These are phyloP conservation scores for Monosporascus sp. DNA, from an alignment of 2,329 filamentous ascomycete species.

Conservation along the genomic window DNA sequence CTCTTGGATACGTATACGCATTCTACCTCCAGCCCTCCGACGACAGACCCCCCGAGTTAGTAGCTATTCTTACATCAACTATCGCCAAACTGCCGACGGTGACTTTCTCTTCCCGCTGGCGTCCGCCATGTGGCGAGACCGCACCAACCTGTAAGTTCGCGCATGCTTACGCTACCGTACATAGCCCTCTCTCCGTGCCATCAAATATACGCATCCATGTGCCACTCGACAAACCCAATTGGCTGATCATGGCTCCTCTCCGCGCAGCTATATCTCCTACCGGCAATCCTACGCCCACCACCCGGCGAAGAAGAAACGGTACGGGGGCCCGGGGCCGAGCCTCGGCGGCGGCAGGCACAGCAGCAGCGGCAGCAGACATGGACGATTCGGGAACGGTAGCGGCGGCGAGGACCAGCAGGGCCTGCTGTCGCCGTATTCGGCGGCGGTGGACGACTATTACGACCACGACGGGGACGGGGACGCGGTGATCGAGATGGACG, in stretches of 20 bases:
- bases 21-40: neutral
- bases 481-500: conserved; percentile 96
- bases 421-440: conserved; percentile 61
- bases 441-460: conserved; percentile 54
- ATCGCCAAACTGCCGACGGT: conserved; percentile 18
- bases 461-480: conserved; percentile 69
- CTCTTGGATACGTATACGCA: neutral
- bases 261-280: conserved; percentile 87
- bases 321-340: conserved; percentile 40
- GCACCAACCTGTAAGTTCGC: conserved; percentile 82
- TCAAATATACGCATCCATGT: conserved; percentile 10
- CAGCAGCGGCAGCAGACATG: conserved; percentile 51
- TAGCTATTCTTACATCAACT: conserved; percentile 4
- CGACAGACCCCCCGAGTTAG: neutral
- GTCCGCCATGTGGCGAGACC: conserved; percentile 95
- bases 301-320: conserved; percentile 77
- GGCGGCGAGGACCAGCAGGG: conserved; percentile 59
- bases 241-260: neutral
- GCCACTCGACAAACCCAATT: no score
- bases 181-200: conserved; percentile 11
- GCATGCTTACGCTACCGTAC: neutral
- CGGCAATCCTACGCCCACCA: conserved; percentile 97
- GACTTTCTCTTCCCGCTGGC: conserved; percentile 26
- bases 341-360: conserved; percentile 33
- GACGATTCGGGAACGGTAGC: conserved; percentile 42